A percentile compares a stretch with the other conserved stretches of the same genome.
phyloP scores from a whole-genome alignment of 1,284 basidiomycete genomes.

The Neonothopanus nambi region DNA sequence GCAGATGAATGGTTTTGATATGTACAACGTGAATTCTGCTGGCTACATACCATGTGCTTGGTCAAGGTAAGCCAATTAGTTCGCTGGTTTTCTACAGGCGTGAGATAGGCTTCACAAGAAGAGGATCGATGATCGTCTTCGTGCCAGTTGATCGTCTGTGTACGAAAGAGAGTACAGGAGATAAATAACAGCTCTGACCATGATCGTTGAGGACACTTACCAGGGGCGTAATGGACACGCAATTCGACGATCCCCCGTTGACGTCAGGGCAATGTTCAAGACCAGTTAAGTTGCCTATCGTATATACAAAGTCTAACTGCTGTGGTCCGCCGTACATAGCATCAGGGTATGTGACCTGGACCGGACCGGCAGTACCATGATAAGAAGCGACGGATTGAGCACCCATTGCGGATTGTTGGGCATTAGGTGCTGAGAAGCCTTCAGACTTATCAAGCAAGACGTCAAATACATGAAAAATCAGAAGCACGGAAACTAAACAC shows the following conservation, averaged over 20 bases:
- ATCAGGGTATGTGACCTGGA: conserved; percentile 51
- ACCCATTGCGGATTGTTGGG: conserved; percentile 47
- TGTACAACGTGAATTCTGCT: background rate
- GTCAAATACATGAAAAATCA: background rate
- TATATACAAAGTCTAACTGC: conserved; percentile 49
- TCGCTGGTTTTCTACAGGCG: conserved; percentile 32
- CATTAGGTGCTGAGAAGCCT: conserved; percentile 53
- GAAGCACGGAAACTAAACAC: conserved; percentile 19
- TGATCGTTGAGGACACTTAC: conserved; percentile 26
- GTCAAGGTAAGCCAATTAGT: conserved; percentile 38
- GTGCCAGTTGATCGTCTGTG: conserved; percentile 37
- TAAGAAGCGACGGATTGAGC: conserved; percentile 45
- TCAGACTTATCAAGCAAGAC: conserved; percentile 40
- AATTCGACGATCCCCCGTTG: conserved; percentile 57
- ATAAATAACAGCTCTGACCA: background rate
- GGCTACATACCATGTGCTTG: conserved; percentile 28
- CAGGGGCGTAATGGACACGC: conserved; percentile 53
- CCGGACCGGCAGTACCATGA: conserved; percentile 55
- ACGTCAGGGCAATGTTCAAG: conserved; percentile 48
- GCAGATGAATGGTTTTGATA: background rate
- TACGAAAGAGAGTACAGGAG: background rate
- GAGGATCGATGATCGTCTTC: conserved; percentile 36
- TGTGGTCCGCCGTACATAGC: conserved; percentile 60
- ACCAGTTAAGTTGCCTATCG: conserved; percentile 48
- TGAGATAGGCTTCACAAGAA: conserved; percentile 36